Evolutionary conservation across 75 land plant genomes (phyloP).

Genomic region (Picea glauca): DNA sequence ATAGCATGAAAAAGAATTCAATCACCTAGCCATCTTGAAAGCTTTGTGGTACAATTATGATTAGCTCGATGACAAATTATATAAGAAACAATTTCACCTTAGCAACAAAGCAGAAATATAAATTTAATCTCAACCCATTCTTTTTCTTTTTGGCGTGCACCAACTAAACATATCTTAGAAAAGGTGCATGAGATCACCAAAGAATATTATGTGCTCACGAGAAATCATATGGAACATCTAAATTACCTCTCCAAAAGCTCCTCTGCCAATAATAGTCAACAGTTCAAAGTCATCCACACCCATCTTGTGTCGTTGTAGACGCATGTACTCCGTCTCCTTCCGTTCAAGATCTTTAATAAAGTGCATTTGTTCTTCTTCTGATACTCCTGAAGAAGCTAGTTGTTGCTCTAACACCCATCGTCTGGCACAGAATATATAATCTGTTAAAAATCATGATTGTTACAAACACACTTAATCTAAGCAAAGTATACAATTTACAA

Average conservation of each 20-base stretch:
- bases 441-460: constrained; percentile 6
- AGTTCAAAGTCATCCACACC: constrained; percentile 63
- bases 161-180: too few relatives aligned
- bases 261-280: constrained; percentile 56
- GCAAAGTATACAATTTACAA: background rate
- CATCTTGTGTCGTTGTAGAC: constrained; percentile 64
- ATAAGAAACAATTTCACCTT: too few relatives aligned
- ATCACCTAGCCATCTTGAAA: background rate
- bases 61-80: too few relatives aligned
- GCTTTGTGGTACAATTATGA: too few relatives aligned
- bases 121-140: too few relatives aligned
- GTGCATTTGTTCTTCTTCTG: constrained; percentile 58
- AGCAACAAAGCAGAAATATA: too few relatives aligned
- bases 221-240: background rate
- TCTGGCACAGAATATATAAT: constrained; percentile 21
- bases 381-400: constrained; percentile 61
- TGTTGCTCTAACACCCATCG: constrained; percentile 53
- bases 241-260: constrained; percentile 65
- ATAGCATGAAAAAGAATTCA: background rate
- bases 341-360: constrained; percentile 40
- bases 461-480: background rate
- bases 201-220: background rate
- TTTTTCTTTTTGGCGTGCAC: too few relatives aligned
- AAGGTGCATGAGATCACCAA: background rate
- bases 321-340: constrained; percentile 65